phyloP scores from a whole-genome alignment of 805 yeast species.

The Lipomyces kockii region DNA sequence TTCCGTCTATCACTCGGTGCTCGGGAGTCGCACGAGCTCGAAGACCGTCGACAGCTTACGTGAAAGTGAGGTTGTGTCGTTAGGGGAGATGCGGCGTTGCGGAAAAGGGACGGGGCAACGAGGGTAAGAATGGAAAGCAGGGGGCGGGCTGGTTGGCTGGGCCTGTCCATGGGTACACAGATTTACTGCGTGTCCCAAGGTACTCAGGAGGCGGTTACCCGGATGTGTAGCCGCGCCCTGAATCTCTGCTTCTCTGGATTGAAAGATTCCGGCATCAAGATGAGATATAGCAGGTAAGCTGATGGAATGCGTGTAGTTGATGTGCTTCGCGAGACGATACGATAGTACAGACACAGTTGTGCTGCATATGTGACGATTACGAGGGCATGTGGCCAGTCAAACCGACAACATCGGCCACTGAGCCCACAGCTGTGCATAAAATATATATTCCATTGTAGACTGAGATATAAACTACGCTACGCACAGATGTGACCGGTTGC shows the following conservation, averaged over 20 bases:
- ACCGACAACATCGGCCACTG: too few relatives aligned
- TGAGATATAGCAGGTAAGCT: background rate
- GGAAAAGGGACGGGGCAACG: background rate
- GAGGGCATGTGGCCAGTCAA: background rate
- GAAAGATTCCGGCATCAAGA: background rate
- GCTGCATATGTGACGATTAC: background rate
- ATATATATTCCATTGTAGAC: too few relatives aligned
- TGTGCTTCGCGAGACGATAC: background rate
- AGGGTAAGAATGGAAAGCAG: constrained; percentile 7
- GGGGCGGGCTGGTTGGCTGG: constrained; percentile 11
- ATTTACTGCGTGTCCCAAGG: background rate
- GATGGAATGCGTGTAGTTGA: background rate
- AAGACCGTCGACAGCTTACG: background rate
- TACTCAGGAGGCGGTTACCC: constrained; percentile 8
- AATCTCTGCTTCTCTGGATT: too few relatives aligned
- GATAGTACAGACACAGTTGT: background rate
- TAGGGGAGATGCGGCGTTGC: background rate
- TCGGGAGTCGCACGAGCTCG: background rate
- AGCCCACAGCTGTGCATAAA: too few relatives aligned
- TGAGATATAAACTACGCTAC: too few relatives aligned
- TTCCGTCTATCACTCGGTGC: background rate
- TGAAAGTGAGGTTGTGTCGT: background rate
- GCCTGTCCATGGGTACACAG: background rate
- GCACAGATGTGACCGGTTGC: background rate
- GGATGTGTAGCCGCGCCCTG: background rate